Evolutionary conservation across 1,139 yeast genomes (phyloP).

Genomic region (Pichia sp.): DNA sequence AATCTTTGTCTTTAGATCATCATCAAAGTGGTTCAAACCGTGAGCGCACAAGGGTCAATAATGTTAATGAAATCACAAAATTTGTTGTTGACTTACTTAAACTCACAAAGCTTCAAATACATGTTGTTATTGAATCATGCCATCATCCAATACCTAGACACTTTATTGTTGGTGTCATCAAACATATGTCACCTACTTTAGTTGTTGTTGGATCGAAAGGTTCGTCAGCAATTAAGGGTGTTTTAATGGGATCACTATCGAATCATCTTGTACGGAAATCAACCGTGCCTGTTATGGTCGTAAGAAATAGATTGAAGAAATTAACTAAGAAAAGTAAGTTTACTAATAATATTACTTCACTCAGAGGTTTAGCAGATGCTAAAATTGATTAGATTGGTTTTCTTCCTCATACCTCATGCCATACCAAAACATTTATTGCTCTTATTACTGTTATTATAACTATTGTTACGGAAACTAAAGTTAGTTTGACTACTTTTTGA

Average conservation of each 20-base stretch:
- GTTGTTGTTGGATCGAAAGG: conserved; percentile 83
- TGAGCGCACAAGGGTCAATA: conserved; percentile 47
- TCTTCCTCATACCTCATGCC: too few species aligned
- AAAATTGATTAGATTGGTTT: conserved; percentile 23
- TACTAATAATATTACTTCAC: conserved; percentile 27
- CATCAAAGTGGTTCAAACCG: conserved; percentile 25
- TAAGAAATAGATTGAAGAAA: conserved; percentile 74
- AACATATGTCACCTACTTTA: conserved; percentile 73
- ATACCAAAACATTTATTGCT: too few species aligned
- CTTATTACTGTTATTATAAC: too few species aligned
- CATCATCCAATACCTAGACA: conserved; percentile 88
- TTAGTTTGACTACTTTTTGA: too few species aligned
- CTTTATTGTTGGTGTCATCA: conserved; percentile 73
- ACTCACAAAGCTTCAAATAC: conserved; percentile 69
- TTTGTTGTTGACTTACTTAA: conserved; percentile 53
- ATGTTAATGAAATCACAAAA: conserved; percentile 57
- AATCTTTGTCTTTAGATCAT: conserved; percentile 32
- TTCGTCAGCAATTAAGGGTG: conserved; percentile 68
- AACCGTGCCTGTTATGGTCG: conserved; percentile 87
- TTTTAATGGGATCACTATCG: conserved; percentile 65
- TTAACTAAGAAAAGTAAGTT: conserved; percentile 50
- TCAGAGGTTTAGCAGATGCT: conserved; percentile 32
- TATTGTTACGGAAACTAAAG: too few species aligned
- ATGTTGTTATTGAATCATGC: conserved; percentile 66
- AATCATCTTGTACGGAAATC: conserved; percentile 72